Evolutionary conservation across 2,329 filamentous ascomycete species (phyloP).

Genomic region (Claviceps quebecensis): DNA sequence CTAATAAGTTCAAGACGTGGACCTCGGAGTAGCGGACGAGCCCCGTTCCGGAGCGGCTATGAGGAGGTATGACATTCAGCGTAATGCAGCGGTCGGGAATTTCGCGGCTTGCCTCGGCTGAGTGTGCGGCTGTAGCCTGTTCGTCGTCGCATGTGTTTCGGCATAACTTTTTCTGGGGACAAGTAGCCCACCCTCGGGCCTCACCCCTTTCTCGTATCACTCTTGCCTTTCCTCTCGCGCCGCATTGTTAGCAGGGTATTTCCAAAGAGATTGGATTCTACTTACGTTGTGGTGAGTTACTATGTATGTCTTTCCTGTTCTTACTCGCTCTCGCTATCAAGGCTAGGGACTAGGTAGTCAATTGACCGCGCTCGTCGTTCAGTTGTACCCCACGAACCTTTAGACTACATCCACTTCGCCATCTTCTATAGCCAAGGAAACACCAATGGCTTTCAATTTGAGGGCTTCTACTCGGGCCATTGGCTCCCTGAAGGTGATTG

Average conservation of each 20-base stretch:
- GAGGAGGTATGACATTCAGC: too few species aligned
- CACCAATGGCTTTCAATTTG: slow-evolving; percentile 49
- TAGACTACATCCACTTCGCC: slow-evolving; percentile 1
- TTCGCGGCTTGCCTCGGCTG: too few species aligned
- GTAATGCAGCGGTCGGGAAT: too few species aligned
- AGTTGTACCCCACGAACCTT: slow-evolving; percentile 2
- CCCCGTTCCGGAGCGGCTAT: background rate
- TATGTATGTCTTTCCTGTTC: background rate
- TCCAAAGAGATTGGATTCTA: background rate
- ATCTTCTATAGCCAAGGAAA: background rate
- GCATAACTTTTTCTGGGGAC: background rate
- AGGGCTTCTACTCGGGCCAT: slow-evolving; percentile 48
- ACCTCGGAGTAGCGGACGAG: too few species aligned
- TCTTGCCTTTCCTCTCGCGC: too few species aligned
- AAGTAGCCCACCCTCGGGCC: background rate
- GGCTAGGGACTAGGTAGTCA: background rate
- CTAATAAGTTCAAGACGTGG: too few species aligned
- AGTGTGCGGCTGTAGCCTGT: background rate
- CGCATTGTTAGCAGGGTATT: too few species aligned
- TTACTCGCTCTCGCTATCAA: background rate
- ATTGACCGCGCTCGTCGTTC: slow-evolving; percentile 1
- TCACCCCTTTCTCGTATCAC: background rate
- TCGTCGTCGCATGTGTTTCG: background rate
- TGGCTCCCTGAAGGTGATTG: slow-evolving; percentile 47
- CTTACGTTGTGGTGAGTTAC: background rate